Conservation (phyloP, 352 stramenopile genomes). For the Phytophthora europaea region DNA sequence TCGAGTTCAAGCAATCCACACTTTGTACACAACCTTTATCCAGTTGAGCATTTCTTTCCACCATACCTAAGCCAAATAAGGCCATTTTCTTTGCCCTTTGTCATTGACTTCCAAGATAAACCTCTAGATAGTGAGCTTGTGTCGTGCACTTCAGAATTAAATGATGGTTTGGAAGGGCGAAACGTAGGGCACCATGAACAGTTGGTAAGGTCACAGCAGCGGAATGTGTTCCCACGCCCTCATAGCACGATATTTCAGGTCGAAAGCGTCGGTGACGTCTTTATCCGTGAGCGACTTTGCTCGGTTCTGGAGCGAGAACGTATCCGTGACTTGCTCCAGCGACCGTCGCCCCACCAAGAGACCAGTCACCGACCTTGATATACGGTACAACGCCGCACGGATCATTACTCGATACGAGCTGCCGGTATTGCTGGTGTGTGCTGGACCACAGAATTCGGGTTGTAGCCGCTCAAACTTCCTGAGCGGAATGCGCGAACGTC, state of each 20-base stretch:
- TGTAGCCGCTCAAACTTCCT: slow-evolving; percentile 77
- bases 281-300: slow-evolving; percentile 26
- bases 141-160: too few species aligned
- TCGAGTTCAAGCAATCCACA: not conserved
- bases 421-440: slow-evolving; percentile 24
- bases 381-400: too few species aligned
- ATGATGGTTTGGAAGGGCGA: slow-evolving; percentile 43
- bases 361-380: slow-evolving; percentile 11
- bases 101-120: too few species aligned
- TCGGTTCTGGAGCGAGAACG: slow-evolving; percentile 23
- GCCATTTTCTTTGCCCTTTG: not conserved
- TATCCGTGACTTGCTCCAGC: slow-evolving; percentile 11
- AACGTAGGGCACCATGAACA: slow-evolving; percentile 66
- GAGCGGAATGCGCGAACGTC: slow-evolving; percentile 65
- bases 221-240: slow-evolving; percentile 67
- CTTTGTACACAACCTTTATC: not conserved
- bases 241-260: slow-evolving; percentile 52
- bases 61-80: not conserved
- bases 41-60: not conserved
- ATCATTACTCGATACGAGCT: not conserved
- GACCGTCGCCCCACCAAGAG: slow-evolving; percentile 25
- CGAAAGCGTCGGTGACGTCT: slow-evolving; percentile 52
- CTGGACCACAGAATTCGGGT: slow-evolving; percentile 29
- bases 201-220: slow-evolving; percentile 61
- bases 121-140: too few species aligned